Evolutionary conservation across 2,329 filamentous ascomycete genomes (phyloP).

Genomic region (Aureobasidium sp.): DNA sequence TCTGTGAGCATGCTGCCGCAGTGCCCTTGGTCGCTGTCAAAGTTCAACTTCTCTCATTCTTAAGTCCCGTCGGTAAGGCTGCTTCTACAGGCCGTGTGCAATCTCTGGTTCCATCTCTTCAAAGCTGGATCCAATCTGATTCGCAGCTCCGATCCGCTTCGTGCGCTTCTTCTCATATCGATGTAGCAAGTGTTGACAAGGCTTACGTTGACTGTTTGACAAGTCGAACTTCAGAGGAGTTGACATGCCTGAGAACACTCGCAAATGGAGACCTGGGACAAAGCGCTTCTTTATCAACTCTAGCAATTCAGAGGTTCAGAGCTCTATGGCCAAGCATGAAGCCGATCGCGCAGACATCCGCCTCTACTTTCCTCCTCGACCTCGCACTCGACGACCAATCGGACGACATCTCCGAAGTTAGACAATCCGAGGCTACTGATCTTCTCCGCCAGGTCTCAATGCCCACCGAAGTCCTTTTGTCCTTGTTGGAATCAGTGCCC

Average conservation of each 20-base stretch:
- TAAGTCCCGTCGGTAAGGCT: slow-evolving; percentile 66
- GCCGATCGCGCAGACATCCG: slow-evolving; percentile 50
- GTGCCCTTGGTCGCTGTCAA: slow-evolving; percentile 67
- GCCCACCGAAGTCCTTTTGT: slow-evolving; percentile 62
- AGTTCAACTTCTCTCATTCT: slow-evolving; percentile 59
- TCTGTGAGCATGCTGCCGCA: slow-evolving; percentile 63
- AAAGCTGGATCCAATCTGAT: slow-evolving; percentile 54
- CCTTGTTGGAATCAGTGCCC: slow-evolving; percentile 68
- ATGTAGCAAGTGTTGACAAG: slow-evolving; percentile 43
- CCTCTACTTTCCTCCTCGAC: slow-evolving; percentile 58
- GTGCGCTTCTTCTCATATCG: slow-evolving; percentile 45
- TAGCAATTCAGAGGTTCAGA: slow-evolving; percentile 62
- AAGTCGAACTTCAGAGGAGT: slow-evolving; percentile 51
- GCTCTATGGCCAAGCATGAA: slow-evolving; percentile 69
- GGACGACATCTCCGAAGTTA: slow-evolving; percentile 31
- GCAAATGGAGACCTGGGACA: slow-evolving; percentile 38
- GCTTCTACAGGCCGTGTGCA: slow-evolving; percentile 67
- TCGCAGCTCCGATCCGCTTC: slow-evolving; percentile 45
- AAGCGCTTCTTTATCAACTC: slow-evolving; percentile 49
- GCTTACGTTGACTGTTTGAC: slow-evolving; percentile 48
- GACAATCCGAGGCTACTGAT: slow-evolving; percentile 56
- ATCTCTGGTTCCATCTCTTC: slow-evolving; percentile 67
- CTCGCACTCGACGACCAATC: slow-evolving; percentile 45
- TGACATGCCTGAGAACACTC: slow-evolving; percentile 47
- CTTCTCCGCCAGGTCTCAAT: slow-evolving; percentile 67